Evolutionary conservation across 257 asterid species (phyloP).

Genomic region (Nemophila menziesii): DNA sequence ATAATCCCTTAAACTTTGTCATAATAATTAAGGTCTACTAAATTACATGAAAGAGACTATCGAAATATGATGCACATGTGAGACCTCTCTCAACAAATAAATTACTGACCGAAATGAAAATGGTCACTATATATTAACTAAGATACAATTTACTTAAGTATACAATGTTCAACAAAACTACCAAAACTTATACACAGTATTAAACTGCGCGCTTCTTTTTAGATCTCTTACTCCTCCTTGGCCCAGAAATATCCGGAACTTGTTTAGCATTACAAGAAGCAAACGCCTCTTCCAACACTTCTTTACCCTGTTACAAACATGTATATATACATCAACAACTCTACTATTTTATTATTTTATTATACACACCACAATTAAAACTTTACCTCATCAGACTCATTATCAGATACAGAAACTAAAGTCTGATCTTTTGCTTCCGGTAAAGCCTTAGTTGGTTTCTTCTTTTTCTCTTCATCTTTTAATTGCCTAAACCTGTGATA

Average conservation of each 20-base stretch:
- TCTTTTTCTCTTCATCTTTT: slow-evolving; percentile 67
- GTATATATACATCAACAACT: neutral
- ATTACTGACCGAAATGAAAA: slow-evolving; percentile 31
- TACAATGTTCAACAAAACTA: slow-evolving; percentile 31
- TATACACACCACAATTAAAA: slow-evolving; percentile 6
- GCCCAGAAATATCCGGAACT: slow-evolving; percentile 43
- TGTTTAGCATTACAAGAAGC: slow-evolving; percentile 48
- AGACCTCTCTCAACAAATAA: neutral
- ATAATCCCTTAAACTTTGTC: too few relatives aligned
- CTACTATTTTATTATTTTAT: neutral
- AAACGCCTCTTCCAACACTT: slow-evolving; percentile 62
- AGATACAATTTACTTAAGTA: slow-evolving; percentile 25
- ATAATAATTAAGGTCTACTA: too few relatives aligned
- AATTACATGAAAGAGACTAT: neutral
- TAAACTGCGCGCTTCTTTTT: slow-evolving; percentile 81
- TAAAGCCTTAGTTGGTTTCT: slow-evolving; percentile 33
- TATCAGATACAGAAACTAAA: slow-evolving; percentile 39
- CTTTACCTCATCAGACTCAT: slow-evolving; percentile 50
- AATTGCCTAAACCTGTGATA: slow-evolving; percentile 66
- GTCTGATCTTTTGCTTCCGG: slow-evolving; percentile 36
- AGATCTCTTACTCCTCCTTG: slow-evolving; percentile 79
- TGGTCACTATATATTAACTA: slow-evolving; percentile 42
- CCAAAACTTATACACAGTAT: slow-evolving; percentile 27
- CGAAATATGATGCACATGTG: neutral
- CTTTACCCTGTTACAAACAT: slow-evolving; percentile 39